Base-by-base conservation (phyloP, 306 rosid species). In the Citrullus amarus region DNA sequence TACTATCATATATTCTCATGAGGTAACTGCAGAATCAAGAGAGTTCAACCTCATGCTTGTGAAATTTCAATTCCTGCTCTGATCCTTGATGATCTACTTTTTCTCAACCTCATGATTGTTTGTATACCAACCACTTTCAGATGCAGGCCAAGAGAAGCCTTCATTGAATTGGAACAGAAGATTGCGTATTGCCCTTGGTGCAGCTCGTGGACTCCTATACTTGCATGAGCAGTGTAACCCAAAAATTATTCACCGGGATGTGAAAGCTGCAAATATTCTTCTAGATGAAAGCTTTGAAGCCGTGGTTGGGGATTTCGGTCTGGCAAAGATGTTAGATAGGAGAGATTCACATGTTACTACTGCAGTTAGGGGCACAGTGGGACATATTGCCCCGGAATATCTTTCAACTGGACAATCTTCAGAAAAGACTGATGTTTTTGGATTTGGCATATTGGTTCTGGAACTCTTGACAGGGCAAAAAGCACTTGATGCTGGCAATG, bases 311-410 rank as follows among this genome's bases (percentile, higher is more conserved):
- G 99, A 95, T 88, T 95, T 95, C 36, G 97, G 99, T 79, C 97
- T 95, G 43, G 99, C 97, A 16, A 95, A 95, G 89, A 89, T 95
- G 79, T 87, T 95, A 72, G 99, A 95, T 86, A 88, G 87, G 85
- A 91, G 93, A 84, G 99, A 92, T 84, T 95, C 99, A 6, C 99
- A 95, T 76, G 97, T 95, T 73, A 95, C 99, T 46, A 95, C 99
- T 53, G 97, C 99, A 41, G 99, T 92, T 59, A 88, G 97, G 6
- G 99, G 99, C 25, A 95, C 99, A 0, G 92, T 92, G 41, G 99
- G 97, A 51, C 97, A 95, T 85, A 91, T 95, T 80, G 97, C 99
- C 18, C 99, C 97, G 0, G 97, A 95, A 71, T 95, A 92, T 82
- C 97, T 95, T 63, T 95, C 97, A 20, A 95, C 97, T 4, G 99